Percentiles rank a stretch among this genome's conserved stretches.
Conservation (phyloP, 495 filamentous ascomycete species). For the Penicillium daleae region DNA sequence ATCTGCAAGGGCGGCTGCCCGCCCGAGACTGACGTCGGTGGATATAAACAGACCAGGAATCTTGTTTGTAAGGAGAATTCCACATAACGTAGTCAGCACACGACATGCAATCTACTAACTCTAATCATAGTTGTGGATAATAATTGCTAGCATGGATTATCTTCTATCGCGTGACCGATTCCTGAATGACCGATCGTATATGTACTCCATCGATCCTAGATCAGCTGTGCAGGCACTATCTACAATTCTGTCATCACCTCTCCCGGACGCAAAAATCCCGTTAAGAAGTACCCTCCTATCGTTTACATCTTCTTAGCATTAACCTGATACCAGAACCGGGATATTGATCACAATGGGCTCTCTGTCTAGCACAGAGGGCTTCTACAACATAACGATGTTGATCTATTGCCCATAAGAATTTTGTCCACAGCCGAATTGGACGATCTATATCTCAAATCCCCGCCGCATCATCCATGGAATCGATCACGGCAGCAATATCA, state of each 20-base stretch:
- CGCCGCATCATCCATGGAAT: background rate
- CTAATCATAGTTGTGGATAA: background rate
- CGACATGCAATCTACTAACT: background rate
- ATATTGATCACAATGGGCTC: too few species aligned
- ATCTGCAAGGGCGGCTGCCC: slow-evolving; percentile 23
- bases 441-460: background rate
- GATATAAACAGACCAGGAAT: background rate
- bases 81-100: background rate
- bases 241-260: too few species aligned
- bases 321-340: too few species aligned
- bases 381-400: background rate
- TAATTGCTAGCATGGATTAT: background rate
- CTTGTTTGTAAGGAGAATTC: background rate
- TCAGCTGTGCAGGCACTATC: too few species aligned
- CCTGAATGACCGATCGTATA: background rate
- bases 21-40: slow-evolving; percentile 11
- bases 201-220: too few species aligned
- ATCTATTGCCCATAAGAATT: background rate
- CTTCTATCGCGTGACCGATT: background rate
- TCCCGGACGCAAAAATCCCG: background rate
- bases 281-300: background rate
- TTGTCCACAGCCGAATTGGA: too few species aligned
- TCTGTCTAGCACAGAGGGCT: too few species aligned
- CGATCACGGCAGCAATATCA: background rate
- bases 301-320: background rate